Evolutionary conservation across 192 early-diverging fungal species (phyloP).

Genomic region (Funneliformis geosporum): DNA sequence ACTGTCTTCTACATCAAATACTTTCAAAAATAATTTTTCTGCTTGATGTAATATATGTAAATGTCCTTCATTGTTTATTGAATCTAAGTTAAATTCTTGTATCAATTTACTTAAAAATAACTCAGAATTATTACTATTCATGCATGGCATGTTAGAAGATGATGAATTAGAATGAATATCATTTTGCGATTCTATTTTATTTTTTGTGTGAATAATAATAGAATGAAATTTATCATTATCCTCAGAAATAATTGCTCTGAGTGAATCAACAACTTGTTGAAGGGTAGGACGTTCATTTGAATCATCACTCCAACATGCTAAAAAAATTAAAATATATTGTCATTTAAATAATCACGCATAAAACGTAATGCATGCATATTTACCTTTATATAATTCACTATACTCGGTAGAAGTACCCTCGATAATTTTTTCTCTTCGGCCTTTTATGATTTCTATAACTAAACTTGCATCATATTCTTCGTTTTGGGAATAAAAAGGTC

Average conservation of each 20-base stretch:
- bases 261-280: not conserved
- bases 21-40: no score
- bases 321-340: not conserved
- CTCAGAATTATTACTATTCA: no score
- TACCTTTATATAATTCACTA: not conserved
- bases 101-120: no score
- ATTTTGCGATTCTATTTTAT: no score
- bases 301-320: not conserved
- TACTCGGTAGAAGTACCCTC: not conserved
- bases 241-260: not conserved
- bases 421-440: not conserved
- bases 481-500: not conserved
- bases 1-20: no score
- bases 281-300: not conserved
- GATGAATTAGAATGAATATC: no score
- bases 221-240: no score
- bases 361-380: not conserved
- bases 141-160: no score
- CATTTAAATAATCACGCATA: not conserved
- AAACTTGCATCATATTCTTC: not conserved
- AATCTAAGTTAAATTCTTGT: no score
- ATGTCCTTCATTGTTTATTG: no score
- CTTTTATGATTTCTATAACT: not conserved
- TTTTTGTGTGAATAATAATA: no score
- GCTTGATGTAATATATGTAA: no score